Conservation (phyloP, 108 stramenopile genomes). For the Nannochloropsis salina region DNA sequence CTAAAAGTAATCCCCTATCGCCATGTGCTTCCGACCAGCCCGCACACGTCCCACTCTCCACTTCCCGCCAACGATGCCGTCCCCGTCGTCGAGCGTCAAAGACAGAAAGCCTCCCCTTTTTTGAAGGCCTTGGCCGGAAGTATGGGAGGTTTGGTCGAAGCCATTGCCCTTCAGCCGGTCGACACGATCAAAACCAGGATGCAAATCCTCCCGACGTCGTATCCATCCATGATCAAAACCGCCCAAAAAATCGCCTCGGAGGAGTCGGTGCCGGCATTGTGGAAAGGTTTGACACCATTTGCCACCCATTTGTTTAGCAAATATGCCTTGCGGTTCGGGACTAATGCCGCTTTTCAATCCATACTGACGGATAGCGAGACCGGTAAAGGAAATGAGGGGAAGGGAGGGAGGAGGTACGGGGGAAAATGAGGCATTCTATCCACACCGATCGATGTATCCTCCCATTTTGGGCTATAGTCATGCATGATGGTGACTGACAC, state of each 20-base stretch:
- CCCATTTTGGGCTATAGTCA: background rate
- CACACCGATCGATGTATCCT: background rate
- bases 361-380: background rate
- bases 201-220: constrained; percentile 7
- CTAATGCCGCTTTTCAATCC: background rate
- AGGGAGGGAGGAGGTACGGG: background rate
- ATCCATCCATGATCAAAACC: background rate
- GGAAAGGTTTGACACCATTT: background rate
- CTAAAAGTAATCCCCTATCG: background rate
- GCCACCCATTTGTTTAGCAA: constrained; percentile 17
- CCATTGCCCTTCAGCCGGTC: background rate
- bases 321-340: constrained; percentile 6
- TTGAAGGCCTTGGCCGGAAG: background rate
- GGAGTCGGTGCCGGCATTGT: background rate
- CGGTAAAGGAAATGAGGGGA: background rate
- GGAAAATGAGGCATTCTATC: background rate
- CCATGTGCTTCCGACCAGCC: background rate
- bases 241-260: background rate
- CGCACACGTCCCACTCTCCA: no score
- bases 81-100: background rate
- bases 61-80: background rate
- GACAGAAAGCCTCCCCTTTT: background rate
- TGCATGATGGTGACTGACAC: background rate
- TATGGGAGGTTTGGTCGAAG: background rate
- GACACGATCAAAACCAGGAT: background rate